Base-by-base conservation (phyloP, 352 stramenopile genomes). In the Globisporangium solare region DNA sequence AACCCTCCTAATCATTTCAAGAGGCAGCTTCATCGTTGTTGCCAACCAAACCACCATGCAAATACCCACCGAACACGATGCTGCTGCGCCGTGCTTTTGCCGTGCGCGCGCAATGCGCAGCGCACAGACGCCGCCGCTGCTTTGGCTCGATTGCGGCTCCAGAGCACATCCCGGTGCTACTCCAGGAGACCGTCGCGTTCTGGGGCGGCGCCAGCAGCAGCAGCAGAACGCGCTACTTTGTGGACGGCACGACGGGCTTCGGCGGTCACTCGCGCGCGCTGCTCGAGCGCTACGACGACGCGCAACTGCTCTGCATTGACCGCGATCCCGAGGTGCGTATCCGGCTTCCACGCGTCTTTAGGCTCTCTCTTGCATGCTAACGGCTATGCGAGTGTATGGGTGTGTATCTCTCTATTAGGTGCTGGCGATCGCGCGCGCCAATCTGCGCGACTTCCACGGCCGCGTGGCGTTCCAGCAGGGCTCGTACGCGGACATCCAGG, bases 221-320 rank as follows among this genome's bases (percentile, higher is more conserved):
- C 35, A 51, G 51, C 7, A 22, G n/a, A 24, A 31, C 31, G 41
- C 70, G 59, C 51, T 73, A 79, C 66, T 89, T 89, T 56, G 83
- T 93, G 42, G 83, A 93, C 54, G 83, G 81, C 53, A 93, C 83
- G 12, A 63, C 65, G 20, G 81, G 83, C 46, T 84, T 89, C 31
- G 83, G 77, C 40, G 83, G 83, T 50, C 83, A 93, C 54, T 80
- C 80, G 39, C 68, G 60, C 27, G 78, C 76, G 24, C 60, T 93
- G 54, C 72, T 93, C 35, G 60, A 77, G 54, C 67, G 58, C 49
- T 70, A 76, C 52, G 53, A 71, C 0, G 54, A 68, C 17, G 71
- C 75, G 22, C 76, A 64, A 46, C 58, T 93, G 68, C 83, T 93
- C 24, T 93, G 83, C 68, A 74, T 93, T 32, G 83, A 93, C 54